Base-by-base conservation (phyloP, 768 basidiomycete genomes). In the Xanthoconium stramineum region DNA sequence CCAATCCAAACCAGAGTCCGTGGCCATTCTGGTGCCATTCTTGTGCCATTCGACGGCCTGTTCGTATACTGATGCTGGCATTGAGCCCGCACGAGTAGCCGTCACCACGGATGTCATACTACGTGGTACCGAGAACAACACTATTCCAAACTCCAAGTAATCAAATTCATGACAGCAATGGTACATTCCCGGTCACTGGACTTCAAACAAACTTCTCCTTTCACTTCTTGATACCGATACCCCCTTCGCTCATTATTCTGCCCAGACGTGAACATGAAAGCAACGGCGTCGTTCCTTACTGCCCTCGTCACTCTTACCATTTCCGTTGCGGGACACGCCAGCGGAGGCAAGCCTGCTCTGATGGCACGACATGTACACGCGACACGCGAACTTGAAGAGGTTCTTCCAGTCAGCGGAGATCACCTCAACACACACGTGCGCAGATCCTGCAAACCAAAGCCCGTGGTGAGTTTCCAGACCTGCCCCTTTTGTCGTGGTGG, bases 281-380 rank as follows among this genome's bases (percentile, higher is more conserved):
- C 45, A 35, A 20, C 36, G 37, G 20, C 14, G 36, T 44, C 40
- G 10, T 44, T 19, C 32, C 20, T 47, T 36, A 19, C 29, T 9
- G 9, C n/a, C 20, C 17, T 40, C 14, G 36, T 33, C 33, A 12
- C 45, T 46, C 38, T 47, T 44, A n/a, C 30, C 13, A 9, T 14
- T 32, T 40, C 35, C 36, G 42, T 57, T 50, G 53, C n/a, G 24
- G 30, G 56, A 8, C 35, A 53, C 30, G 37, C 20, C 17, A 35
- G 47, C 29, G 32, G 45, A 17, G 20, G 35, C 36, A 37, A 19
- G 42, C 56, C 39, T 17, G 42, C 47, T 29, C 30, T 51, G 19
- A 59, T 58, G 37, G 56, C 37, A 39, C 58, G 19, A 45, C 60
- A 44, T 19, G 59, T 37, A 37, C 47, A 33, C 36, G 5, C 24